Percentiles rank a stretch among this genome's conserved stretches.
These are phyloP conservation scores for Papiliotrema laurentii DNA, from an alignment of 1,284 basidiomycete genomes.

Conservation along the genomic window DNA sequence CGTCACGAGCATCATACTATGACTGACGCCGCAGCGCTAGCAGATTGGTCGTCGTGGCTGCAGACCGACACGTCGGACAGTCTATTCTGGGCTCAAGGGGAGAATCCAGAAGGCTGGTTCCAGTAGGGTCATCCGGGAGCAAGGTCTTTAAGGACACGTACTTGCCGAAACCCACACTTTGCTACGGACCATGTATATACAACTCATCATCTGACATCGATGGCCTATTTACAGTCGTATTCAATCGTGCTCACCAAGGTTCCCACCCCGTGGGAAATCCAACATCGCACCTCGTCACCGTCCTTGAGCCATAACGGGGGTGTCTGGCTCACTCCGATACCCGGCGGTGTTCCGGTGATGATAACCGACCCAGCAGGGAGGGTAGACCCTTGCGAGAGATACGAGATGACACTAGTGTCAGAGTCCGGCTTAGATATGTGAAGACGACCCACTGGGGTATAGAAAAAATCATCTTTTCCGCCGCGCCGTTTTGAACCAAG, in stretches of 20 bases:
- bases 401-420: conserved; percentile 52
- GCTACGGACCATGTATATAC: no score
- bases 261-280: conserved; percentile 34
- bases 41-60: no score
- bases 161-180: no score
- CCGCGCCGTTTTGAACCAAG: conserved; percentile 67
- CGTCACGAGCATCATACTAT: neutral
- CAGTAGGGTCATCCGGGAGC: no score
- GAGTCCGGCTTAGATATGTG: neutral
- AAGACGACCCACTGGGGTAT: conserved; percentile 18
- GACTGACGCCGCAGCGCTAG: neutral
- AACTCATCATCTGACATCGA: no score
- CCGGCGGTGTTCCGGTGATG: conserved; percentile 66
- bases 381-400: conserved; percentile 77
- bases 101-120: no score
- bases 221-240: no score
- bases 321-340: conserved; percentile 70
- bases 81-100: no score
- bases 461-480: conserved; percentile 44
- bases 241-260: conserved; percentile 5
- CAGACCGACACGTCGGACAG: no score
- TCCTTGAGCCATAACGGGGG: conserved; percentile 67
- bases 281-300: conserved; percentile 67
- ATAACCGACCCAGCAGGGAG: conserved; percentile 74
- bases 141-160: no score